A percentile compares a stretch with the other conserved stretches of the same genome.
Conservation (phyloP, 2,329 filamentous ascomycete species). For the Laburnicola sp. region DNA sequence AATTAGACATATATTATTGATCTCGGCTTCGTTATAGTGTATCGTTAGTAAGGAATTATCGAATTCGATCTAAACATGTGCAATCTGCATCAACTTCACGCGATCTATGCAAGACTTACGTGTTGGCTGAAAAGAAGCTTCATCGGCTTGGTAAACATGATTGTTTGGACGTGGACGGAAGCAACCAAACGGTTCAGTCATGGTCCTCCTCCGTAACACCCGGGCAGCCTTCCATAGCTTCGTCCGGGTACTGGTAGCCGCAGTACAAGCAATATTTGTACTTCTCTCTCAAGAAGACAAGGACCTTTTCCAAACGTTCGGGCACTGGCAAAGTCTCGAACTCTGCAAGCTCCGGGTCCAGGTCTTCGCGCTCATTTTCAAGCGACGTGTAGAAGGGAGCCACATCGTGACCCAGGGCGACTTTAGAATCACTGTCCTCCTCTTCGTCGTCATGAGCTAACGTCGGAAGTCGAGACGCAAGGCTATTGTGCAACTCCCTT, state of each 20-base stretch:
- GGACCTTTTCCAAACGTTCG: conserved; percentile 68
- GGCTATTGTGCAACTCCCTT: conserved; percentile 33
- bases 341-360: conserved; percentile 77
- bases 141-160: not conserved
- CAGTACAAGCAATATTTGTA: conserved; percentile 96
- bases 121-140: not conserved
- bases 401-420: conserved; percentile 64
- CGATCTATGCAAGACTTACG: no score
- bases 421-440: conserved; percentile 72
- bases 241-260: conserved; percentile 77
- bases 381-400: conserved; percentile 55
- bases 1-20: no score
- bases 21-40: no score
- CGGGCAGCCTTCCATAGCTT: conserved; percentile 82
- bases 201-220: conserved; percentile 84
- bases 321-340: conserved; percentile 71
- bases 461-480: conserved; percentile 59
- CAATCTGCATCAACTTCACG: no score
- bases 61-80: no score
- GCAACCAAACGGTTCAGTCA: conserved; percentile 51
- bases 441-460: conserved; percentile 66
- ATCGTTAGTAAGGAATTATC: no score
- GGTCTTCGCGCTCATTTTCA: conserved; percentile 72
- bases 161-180: not conserved
- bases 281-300: conserved; percentile 69